Conservation (phyloP, 1,284 basidiomycete species). For the Sphaerobolus stellatus region DNA sequence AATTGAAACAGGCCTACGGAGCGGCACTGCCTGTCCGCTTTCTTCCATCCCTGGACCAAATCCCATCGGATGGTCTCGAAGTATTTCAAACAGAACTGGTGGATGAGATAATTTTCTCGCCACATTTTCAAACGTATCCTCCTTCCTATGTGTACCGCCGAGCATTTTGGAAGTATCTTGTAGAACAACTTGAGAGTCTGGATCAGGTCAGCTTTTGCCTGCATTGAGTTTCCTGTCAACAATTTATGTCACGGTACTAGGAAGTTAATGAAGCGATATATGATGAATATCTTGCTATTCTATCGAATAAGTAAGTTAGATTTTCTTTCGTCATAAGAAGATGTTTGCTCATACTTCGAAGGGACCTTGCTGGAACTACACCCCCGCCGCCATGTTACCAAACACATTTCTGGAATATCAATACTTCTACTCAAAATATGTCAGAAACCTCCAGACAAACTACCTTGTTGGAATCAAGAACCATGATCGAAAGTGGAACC, state of each 20-base stretch:
- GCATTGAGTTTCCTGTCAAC: conserved; percentile 11
- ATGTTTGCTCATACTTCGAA: background rate
- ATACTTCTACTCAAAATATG: conserved; percentile 17
- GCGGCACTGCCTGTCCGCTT: background rate
- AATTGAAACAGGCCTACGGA: conserved; percentile 7
- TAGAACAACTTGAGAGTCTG: conserved; percentile 50
- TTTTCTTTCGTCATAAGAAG: background rate
- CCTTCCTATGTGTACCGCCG: conserved; percentile 62
- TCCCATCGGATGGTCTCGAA: too few species aligned
- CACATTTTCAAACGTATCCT: conserved; percentile 55
- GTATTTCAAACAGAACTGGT: conserved; percentile 58
- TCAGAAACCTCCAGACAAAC: conserved; percentile 36
- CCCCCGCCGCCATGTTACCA: conserved; percentile 58
- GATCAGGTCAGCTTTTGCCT: conserved; percentile 39
- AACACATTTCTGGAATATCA: conserved; percentile 60
- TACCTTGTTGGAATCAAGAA: conserved; percentile 70
- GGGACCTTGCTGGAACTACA: conserved; percentile 12
- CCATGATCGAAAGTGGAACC: conserved; percentile 68
- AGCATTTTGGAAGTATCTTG: conserved; percentile 70
- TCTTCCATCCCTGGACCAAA: background rate
- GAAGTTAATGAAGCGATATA: conserved; percentile 68
- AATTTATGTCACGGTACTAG: conserved; percentile 36
- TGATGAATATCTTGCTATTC: conserved; percentile 51
- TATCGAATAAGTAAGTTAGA: conserved; percentile 32
- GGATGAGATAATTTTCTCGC: conserved; percentile 45